Evolutionary conservation across 148 eudicot genomes (phyloP).

Genomic region (Bassia scoparia): DNA sequence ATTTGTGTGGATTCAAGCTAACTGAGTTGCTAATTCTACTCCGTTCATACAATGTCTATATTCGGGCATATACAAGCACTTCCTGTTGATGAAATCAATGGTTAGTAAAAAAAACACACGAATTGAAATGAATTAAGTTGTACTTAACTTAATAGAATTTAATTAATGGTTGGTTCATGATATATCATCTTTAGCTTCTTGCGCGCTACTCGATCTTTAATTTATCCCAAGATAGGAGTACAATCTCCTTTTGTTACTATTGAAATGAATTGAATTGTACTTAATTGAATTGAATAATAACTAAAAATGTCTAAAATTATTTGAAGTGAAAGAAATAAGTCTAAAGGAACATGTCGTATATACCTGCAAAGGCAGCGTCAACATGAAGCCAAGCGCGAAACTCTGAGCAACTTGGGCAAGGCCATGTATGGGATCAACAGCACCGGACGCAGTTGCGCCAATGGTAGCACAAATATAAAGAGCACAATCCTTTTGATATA

Average conservation of each 20-base stretch:
- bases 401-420: conserved; percentile 33
- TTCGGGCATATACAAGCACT: conserved; percentile 53
- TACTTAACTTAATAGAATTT: no score
- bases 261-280: no score
- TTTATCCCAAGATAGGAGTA: no score
- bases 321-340: no score
- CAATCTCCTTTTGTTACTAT: no score
- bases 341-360: no score
- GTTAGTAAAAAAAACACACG: no score
- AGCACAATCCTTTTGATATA: conserved; percentile 33
- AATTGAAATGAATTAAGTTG: no score
- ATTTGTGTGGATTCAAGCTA: conserved; percentile 49
- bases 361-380: conserved; percentile 33
- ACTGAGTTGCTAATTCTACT: conserved; percentile 39
- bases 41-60: conserved; percentile 45
- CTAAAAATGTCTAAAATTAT: no score
- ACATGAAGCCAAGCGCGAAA: conserved; percentile 40
- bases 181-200: no score
- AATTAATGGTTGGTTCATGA: no score
- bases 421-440: conserved; percentile 33
- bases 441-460: conserved; percentile 39
- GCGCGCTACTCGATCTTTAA: no score
- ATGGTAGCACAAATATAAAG: conserved; percentile 44
- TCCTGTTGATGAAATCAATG: neutral
- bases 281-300: rapidly evolving